A percentile compares a stretch with the other conserved stretches of the same genome.
Conservation (phyloP, 1,139 yeast species). For the Yamadazyma blattariae region DNA sequence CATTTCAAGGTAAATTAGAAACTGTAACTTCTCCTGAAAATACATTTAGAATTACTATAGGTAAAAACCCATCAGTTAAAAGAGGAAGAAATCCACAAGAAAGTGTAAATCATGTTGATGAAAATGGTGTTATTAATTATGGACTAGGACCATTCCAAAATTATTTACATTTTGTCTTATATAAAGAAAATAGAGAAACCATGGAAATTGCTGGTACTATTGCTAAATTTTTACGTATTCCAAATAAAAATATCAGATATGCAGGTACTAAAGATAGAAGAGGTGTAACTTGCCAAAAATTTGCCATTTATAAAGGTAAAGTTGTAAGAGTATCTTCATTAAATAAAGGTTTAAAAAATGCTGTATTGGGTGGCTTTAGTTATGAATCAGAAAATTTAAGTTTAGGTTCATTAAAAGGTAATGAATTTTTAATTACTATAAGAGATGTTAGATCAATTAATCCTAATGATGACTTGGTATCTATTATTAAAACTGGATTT, state of each 20-base stretch:
- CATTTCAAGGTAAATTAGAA: constrained; percentile 74
- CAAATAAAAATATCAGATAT: constrained; percentile 65
- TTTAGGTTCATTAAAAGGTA: constrained; percentile 84
- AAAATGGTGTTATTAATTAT: constrained; percentile 45
- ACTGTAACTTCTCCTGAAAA: constrained; percentile 72
- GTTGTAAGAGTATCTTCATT: constrained; percentile 78
- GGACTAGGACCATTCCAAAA: constrained; percentile 69
- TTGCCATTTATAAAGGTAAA: constrained; percentile 67
- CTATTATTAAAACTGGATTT: constrained; percentile 51
- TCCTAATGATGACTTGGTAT: constrained; percentile 32
- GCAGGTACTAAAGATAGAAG: constrained; percentile 98
- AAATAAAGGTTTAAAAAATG: constrained; percentile 71
- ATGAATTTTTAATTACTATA: constrained; percentile 81
- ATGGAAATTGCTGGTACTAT: constrained; percentile 88
- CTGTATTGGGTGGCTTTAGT: constrained; percentile 72
- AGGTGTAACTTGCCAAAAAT: constrained; percentile 88
- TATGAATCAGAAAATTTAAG: constrained; percentile 63
- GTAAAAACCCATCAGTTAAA: constrained; percentile 33
- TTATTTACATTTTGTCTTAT: constrained; percentile 74
- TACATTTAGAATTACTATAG: constrained; percentile 57
- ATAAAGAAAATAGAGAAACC: constrained; percentile 94
- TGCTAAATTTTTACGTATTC: constrained; percentile 69
- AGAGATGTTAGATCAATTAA: constrained; percentile 55
- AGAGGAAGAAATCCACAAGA: constrained; percentile 32
- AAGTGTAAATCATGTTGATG: constrained; percentile 50